Percentiles rank a stretch among this genome's conserved stretches.
Conservation (phyloP, 257 asterid species). For the Vinca minor region DNA sequence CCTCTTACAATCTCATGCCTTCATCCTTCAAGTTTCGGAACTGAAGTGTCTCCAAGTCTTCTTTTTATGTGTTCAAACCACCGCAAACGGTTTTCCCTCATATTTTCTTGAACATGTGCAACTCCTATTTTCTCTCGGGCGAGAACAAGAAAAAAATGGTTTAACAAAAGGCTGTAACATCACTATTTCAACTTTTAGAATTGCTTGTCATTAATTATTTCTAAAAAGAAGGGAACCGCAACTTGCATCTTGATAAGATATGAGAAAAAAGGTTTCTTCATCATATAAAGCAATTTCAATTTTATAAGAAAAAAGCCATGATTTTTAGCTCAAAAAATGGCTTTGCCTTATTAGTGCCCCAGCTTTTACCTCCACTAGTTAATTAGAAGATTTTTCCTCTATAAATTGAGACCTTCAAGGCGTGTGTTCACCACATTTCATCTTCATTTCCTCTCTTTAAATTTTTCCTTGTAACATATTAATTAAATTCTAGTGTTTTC, state of each 20-base stretch:
- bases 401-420: constrained; percentile 31
- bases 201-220: neutral
- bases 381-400: constrained; percentile 14
- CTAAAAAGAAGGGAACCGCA: neutral
- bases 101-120: no score
- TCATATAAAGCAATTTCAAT: neutral
- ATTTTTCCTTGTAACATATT: neutral
- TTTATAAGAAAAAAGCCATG: neutral
- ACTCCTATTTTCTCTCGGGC: no score
- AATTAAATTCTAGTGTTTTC: neutral
- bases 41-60: no score
- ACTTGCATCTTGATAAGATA: neutral
- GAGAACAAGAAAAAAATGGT: neutral
- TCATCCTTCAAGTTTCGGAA: no score
- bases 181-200: neutral
- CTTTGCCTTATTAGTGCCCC: neutral
- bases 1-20: no score
- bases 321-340: neutral
- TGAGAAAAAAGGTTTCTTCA: neutral
- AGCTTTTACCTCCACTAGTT: constrained; percentile 14
- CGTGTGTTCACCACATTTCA: constrained; percentile 44
- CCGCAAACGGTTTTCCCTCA: no score
- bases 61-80: no score
- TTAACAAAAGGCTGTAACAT: neutral
- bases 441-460: neutral